Evolutionary conservation across 495 filamentous ascomycete genomes (phyloP), one percentile per base, ranked within the genome.

Genomic region (Annulohypoxylon bovei): DNA sequence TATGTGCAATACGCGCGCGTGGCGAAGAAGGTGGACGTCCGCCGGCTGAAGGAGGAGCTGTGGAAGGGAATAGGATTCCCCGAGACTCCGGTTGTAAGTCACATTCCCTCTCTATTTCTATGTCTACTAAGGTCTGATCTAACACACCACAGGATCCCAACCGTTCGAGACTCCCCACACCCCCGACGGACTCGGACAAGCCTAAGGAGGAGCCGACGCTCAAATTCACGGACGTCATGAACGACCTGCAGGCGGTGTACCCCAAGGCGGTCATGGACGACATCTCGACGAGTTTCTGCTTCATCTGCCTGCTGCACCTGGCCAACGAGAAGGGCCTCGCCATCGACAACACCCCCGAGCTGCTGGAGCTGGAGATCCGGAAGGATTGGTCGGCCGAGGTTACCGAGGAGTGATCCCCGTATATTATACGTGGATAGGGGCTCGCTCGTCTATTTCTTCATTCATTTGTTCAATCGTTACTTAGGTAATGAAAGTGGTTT

Each of bases 21-120:
- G 23, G 96, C 96, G 12, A 99, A 97, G 87, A 99, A 98, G 84
- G 96, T 99, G n/a, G 96, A 99, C 75, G 94, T 98, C 0, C 85
- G 95, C 53, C 83, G 93, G 76, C 81, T 99, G 73, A 99, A 99
- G 82, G 91, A 94, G 77, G 93, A 99, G 77, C 89, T 99, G 75
- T 99, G 96, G 96, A 91, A 86, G 78, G 92, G 93, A 6, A 92
- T 97, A 79, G 91, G 89, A 18, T 84, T 92, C 39, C 87, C 88
- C 58, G 76, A 82, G 42, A 62, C 72, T 1, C 69, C 79, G 20
- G 67, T 71, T 33, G 84, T 86, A 73, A 70, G 84, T 78, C 27
- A 42, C 50, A 39, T 18, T 46, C 7, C 16, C 18, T 4, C 25
- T 27, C 25, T 47, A 25, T 6, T 23, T 14, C 4, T 8, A 32